Base-by-base conservation (phyloP, 305 asterid genomes). In the Fraxinus ornus region DNA sequence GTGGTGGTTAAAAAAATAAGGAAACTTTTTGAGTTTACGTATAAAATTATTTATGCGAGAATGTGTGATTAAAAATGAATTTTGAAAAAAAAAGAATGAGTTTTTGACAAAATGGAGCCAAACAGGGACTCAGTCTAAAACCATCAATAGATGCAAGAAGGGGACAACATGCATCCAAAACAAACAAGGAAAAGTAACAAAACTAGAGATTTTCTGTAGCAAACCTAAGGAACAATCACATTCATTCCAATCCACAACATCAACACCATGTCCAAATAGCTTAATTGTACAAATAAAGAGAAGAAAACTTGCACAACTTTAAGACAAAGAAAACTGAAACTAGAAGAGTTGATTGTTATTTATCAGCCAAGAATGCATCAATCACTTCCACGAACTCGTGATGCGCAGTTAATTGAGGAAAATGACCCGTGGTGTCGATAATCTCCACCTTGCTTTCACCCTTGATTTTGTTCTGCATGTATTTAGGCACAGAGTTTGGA, bases 381-480 rank as follows among this genome's bases (percentile, higher is more conserved):
- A 94, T 78, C 81, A 93, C 89, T 47, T 89, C 84, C 33, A 89
- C 84, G 79, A 94, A 90, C 70, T 92, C 82, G 19, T 83, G 17
- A 75, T 82, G 92, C 0, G 93, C 94, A 1, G 97, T 92, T 17
- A 95, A 90, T 73, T 95, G 98, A 79, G 98, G 98, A 80, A 93
- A 93, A 89, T 95, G 97, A 0, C 98, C 98, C 0, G 84, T 83
- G 0, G 95, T 88, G 12, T 91, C 85, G 35, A 93, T 81, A 30
- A 91, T 66, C 37, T 90, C 82, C 15, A 93, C 35, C 26, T 85
- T 83, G 30, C 91, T 86, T 47, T 80, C 80, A 5, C 86, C 95
- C 35, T 83, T 89, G 60, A 95, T 90, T 71, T 81, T 87, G 75
- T 68, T 85, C 73, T 84, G 87, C 92, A 93, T 90, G 91, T 89